Percentiles rank a stretch among this genome's conserved stretches.
These are phyloP conservation scores for Syzygium malaccense DNA, from an alignment of 441 rosid species.

Conservation along the genomic window DNA sequence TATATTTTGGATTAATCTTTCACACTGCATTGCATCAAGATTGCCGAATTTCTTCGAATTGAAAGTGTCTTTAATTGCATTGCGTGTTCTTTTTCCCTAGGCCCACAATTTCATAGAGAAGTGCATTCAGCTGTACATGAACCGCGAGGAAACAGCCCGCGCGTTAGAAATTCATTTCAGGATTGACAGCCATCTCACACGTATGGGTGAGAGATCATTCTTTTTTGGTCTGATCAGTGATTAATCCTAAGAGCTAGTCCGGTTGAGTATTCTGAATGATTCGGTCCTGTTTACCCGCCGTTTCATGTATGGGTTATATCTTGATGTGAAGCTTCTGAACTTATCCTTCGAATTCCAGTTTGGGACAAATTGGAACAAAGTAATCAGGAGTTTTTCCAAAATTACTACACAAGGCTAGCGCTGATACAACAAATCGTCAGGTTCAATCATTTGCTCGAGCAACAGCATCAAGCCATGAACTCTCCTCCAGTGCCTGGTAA, in stretches of 20 bases:
- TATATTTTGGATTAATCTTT: not conserved
- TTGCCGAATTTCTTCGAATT: not conserved
- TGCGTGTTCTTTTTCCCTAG: not conserved
- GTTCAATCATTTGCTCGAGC: slow-evolving; percentile 25
- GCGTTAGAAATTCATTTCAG: not conserved
- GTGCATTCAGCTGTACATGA: not conserved
- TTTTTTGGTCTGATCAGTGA: not conserved
- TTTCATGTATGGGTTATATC: not conserved
- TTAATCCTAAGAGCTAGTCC: not conserved
- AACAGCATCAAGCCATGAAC: slow-evolving; percentile 17
- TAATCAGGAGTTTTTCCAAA: slow-evolving; percentile 21
- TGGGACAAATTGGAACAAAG: slow-evolving; percentile 24
- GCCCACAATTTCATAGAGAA: not conserved
- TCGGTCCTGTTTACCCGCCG: not conserved
- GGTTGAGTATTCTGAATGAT: not conserved
- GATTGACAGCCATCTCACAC: slow-evolving; percentile 5
- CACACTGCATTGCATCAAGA: not conserved
- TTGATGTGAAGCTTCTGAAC: not conserved
- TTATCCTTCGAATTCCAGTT: slow-evolving; percentile 5
- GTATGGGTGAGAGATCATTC: slow-evolving; percentile 7
- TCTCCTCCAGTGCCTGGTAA: not conserved
- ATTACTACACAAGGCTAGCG: slow-evolving; percentile 13
- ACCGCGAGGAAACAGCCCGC: not conserved
- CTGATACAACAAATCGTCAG: slow-evolving; percentile 18
- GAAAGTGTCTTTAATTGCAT: not conserved